These are phyloP conservation scores for Copromyces sp. DNA, from an alignment of 495 filamentous ascomycete species.

Conservation along the genomic window DNA sequence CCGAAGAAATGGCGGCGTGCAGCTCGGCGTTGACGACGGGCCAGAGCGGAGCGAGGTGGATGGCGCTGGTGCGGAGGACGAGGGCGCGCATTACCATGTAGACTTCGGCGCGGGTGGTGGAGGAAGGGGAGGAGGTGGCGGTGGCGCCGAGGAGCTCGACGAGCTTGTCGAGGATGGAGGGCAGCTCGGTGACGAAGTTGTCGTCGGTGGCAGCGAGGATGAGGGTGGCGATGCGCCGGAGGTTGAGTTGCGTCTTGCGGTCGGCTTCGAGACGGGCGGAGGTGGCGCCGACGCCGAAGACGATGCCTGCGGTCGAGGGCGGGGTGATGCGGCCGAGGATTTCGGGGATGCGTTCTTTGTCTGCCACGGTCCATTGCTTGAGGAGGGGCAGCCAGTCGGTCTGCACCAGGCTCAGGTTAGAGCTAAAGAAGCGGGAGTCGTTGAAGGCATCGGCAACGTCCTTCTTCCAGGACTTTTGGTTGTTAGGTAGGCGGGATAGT, in stretches of 20 bases:
- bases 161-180: slow-evolving; percentile 66
- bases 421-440: slow-evolving; percentile 71
- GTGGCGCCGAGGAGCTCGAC: slow-evolving; percentile 83
- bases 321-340: slow-evolving; percentile 66
- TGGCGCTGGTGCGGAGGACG: slow-evolving; percentile 59
- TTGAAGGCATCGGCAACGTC: slow-evolving; percentile 88
- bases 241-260: slow-evolving; percentile 81
- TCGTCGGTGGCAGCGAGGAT: slow-evolving; percentile 65
- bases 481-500: slow-evolving; percentile 62
- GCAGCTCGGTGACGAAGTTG: slow-evolving; percentile 66
- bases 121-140: slow-evolving; percentile 81
- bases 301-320: slow-evolving; percentile 89
- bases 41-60: slow-evolving; percentile 78
- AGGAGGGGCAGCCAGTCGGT: slow-evolving; percentile 73
- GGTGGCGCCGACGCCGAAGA: slow-evolving; percentile 93
- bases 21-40: slow-evolving; percentile 82
- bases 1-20: slow-evolving; percentile 67
- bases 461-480: slow-evolving; percentile 86
- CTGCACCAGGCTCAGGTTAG: slow-evolving; percentile 53
- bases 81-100: slow-evolving; percentile 82
- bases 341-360: slow-evolving; percentile 83
- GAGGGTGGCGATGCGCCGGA: slow-evolving; percentile 70
- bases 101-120: slow-evolving; percentile 75
- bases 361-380: slow-evolving; percentile 67
- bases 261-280: slow-evolving; percentile 92